Percentiles rank a stretch among this genome's conserved stretches.
Conservation (phyloP, 2,329 filamentous ascomycete genomes). For the Hymenoscyphus linearis region DNA sequence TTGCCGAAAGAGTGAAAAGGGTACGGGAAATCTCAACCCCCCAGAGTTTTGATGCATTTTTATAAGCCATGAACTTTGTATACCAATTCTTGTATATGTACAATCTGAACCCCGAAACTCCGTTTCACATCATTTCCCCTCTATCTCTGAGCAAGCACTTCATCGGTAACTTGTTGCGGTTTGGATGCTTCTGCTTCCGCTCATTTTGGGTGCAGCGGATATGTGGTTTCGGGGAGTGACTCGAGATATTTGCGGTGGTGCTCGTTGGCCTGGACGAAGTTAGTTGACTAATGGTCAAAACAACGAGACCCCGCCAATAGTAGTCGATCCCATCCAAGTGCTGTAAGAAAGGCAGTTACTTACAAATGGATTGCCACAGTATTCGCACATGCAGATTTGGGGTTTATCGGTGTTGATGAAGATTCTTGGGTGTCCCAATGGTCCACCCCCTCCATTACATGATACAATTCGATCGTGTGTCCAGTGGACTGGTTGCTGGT, state of each 20-base stretch:
- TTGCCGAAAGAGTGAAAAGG: no score
- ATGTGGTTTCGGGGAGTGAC: slow-evolving; percentile 72
- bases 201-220: slow-evolving; percentile 65
- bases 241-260: slow-evolving; percentile 81
- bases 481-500: slow-evolving; percentile 93
- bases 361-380: slow-evolving; percentile 93
- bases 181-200: slow-evolving; percentile 54
- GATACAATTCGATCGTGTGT: slow-evolving; percentile 73
- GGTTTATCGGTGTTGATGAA: slow-evolving; percentile 99
- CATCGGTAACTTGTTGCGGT: slow-evolving; percentile 52
- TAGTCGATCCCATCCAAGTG: background rate
- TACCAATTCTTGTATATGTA: slow-evolving; percentile 23
- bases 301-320: background rate
- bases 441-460: slow-evolving; percentile 89
- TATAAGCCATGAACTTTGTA: background rate
- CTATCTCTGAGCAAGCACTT: slow-evolving; percentile 56
- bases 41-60: background rate
- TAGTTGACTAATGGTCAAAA: slow-evolving; percentile 6
- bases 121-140: background rate
- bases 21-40: no score
- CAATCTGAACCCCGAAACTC: slow-evolving; percentile 13
- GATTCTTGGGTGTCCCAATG: slow-evolving; percentile 83
- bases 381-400: slow-evolving; percentile 82
- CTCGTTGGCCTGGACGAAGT: slow-evolving; percentile 68
- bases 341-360: slow-evolving; percentile 35